Base-by-base conservation (phyloP, 306 rosid species). In the Trifolium subterraneum region DNA sequence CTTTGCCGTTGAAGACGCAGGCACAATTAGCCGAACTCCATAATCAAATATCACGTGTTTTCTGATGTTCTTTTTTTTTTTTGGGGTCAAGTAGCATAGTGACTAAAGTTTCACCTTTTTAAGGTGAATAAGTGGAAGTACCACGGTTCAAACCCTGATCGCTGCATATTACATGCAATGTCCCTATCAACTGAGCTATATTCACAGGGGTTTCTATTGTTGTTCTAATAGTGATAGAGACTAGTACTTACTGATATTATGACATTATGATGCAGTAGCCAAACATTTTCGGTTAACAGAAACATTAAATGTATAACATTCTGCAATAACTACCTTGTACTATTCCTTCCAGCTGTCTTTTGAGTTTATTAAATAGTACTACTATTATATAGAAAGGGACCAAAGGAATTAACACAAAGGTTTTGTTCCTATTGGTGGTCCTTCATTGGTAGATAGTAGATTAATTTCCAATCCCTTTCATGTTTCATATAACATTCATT, bases 281-380 rank as follows among this genome's bases (percentile, higher is more conserved):
- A 3, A 27, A 9, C 51, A 56, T 9, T 68, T 68, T 68, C 66
- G 58, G 20, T 27, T 19, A n/a, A 19, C 3, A 59, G 60, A 56
- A 10, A 45, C 27, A 54, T 15, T 68, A 6, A 58, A 4, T 76
- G 35, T 25, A 29, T 10, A 56, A 58, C 56, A 45, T 58, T 15
- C 18, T 48, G 58, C 42, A 18, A 44, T 60, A 44, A 25, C 68
- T 44, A 31, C 20, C 10, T 51, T 74, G 42, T 15, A 36, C 13
- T 71, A 50, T 22, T 74, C 19, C 27, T 22, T 64, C 19, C 27
- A 51, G 50, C 55, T 64, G 31, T 64, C 16, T 27, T 61, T 70
- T 31, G 18, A 2, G 38, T 23, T 64, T 64, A n/a, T 44, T 19
- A 12, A 20, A 19, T 54, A 71, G 65, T 54, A 71, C 44, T 20